Percentiles rank a stretch among this genome's conserved stretches.
phyloP scores from a whole-genome alignment of 106 monocot genomes.

The Iris macrosiphon region DNA sequence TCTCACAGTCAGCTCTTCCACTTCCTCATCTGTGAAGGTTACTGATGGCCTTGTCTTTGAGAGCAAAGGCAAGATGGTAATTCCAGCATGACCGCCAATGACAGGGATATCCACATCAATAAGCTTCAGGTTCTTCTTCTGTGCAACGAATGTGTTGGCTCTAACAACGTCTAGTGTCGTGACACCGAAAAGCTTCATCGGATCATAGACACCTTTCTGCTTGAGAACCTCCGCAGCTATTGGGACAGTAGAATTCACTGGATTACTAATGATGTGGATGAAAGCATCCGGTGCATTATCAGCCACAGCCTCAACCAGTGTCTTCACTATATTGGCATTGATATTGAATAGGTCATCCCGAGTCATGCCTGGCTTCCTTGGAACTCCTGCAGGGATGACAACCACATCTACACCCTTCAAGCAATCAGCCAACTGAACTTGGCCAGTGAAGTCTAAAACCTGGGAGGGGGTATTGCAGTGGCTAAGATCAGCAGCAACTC shows the following conservation, averaged over 20 bases:
- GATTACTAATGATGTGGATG: constrained; percentile 12
- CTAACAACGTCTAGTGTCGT: constrained; percentile 10
- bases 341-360: constrained; percentile 23
- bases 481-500: constrained; percentile 12
- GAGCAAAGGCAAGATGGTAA: constrained; percentile 10
- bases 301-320: constrained; percentile 6
- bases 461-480: constrained; percentile 10
- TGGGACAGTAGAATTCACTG: constrained; percentile 10
- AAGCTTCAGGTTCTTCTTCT: constrained; percentile 9
- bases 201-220: constrained; percentile 8
- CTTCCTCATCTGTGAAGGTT: constrained; percentile 9
- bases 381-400: constrained; percentile 24
- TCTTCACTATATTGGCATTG: constrained; percentile 21
- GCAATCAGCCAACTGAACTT: background rate
- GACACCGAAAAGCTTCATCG: constrained; percentile 14
- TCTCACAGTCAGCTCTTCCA: constrained; percentile 12
- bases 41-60: constrained; percentile 11
- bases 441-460: constrained; percentile 10
- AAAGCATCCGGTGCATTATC: constrained; percentile 7
- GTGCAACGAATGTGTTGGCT: constrained; percentile 10
- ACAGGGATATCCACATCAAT: constrained; percentile 11
- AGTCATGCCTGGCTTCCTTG: constrained; percentile 26
- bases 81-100: constrained; percentile 14
- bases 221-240: constrained; percentile 14
- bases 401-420: constrained; percentile 22